Percentiles rank a stretch among this genome's conserved stretches.
These are phyloP conservation scores for Yarrowia divulgata DNA, from an alignment of 805 yeast species.

Conservation along the genomic window DNA sequence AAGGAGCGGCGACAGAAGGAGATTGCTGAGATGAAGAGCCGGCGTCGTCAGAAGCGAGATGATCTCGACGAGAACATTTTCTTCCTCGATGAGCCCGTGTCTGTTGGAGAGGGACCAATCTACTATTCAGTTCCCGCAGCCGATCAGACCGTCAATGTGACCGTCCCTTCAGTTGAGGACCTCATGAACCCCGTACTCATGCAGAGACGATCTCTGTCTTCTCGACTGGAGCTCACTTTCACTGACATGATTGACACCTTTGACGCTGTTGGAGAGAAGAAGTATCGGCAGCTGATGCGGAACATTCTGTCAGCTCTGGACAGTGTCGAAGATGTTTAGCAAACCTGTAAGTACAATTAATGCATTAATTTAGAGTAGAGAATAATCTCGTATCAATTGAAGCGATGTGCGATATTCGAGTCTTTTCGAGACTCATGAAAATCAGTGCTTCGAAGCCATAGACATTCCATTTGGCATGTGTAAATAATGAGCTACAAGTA, in stretches of 20 bases:
- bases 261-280: constrained; percentile 23
- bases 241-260: constrained; percentile 26
- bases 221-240: constrained; percentile 17
- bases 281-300: constrained; percentile 18
- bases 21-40: constrained; percentile 1
- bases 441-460: too few species aligned
- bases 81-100: constrained; percentile 10
- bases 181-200: not conserved
- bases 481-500: too few species aligned
- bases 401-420: too few species aligned
- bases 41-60: not conserved
- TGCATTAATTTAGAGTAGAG: too few species aligned
- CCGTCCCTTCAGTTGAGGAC: constrained; percentile 2
- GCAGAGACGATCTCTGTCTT: not conserved
- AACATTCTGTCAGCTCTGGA: constrained; percentile 4
- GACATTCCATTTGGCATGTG: too few species aligned
- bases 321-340: not conserved
- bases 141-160: constrained; percentile 1
- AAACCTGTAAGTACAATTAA: too few species aligned
- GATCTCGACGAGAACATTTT: not conserved
- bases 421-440: too few species aligned
- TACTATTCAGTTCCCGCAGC: constrained; percentile 24
- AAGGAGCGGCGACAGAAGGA: constrained; percentile 26
- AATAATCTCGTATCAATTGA: too few species aligned
- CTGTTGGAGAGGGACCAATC: constrained; percentile 19